Conservation (phyloP, 2,329 filamentous ascomycete genomes). For the Fusarium pilosicola region DNA sequence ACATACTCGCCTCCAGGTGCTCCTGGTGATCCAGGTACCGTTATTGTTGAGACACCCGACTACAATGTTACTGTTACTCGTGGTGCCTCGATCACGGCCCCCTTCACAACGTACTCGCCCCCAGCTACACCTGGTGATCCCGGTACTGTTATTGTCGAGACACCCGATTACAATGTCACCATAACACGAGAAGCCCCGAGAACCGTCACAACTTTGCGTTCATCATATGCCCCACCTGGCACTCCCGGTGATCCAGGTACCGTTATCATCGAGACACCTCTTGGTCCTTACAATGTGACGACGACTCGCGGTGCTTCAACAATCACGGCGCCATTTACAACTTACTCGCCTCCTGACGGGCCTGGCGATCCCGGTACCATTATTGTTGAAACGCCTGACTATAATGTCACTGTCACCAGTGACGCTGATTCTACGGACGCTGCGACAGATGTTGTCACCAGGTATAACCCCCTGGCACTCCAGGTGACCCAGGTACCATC, state of each 20-base stretch:
- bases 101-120: slow-evolving; percentile 15
- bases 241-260: slow-evolving; percentile 14
- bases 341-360: slow-evolving; percentile 7
- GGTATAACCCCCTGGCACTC: slow-evolving; percentile 14
- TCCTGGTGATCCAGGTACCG: slow-evolving; percentile 21
- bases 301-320: slow-evolving; percentile 14
- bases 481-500: slow-evolving; percentile 23
- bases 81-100: slow-evolving; percentile 1
- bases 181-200: slow-evolving; percentile 10
- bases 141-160: slow-evolving; percentile 23
- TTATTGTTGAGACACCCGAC: slow-evolving; percentile 22
- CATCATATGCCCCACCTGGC: slow-evolving; percentile 3
- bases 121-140: slow-evolving; percentile 20
- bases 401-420: slow-evolving; percentile 15
- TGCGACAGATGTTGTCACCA: slow-evolving; percentile 3
- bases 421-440: neutral
- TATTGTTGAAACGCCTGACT: slow-evolving; percentile 18
- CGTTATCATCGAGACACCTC: slow-evolving; percentile 16
- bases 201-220: neutral
- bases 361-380: slow-evolving; percentile 20
- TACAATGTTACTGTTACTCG: slow-evolving; percentile 26
- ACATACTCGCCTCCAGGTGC: slow-evolving; percentile 15
- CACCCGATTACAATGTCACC: slow-evolving; percentile 18
- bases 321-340: slow-evolving; percentile 20
- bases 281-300: slow-evolving; percentile 17